These are phyloP conservation scores for Aureobasidium leucospermi DNA, from an alignment of 2,329 filamentous ascomycete species.

Conservation along the genomic window DNA sequence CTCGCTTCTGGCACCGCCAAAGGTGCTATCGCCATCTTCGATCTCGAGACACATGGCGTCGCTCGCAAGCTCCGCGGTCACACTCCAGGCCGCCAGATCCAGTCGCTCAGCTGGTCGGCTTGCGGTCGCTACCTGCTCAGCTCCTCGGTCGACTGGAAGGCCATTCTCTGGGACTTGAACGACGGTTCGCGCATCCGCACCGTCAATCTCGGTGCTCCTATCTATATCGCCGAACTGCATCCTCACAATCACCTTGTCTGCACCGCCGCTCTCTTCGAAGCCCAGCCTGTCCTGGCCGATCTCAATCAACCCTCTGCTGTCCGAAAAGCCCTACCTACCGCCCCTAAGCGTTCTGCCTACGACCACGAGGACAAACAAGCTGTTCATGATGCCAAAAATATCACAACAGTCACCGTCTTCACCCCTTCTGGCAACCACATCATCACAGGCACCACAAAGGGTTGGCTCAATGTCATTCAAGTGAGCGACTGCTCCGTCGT, in stretches of 20 bases:
- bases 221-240: conserved; percentile 93
- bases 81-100: conserved; percentile 69
- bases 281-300: conserved; percentile 83
- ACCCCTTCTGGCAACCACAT: conserved; percentile 80
- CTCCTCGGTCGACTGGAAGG: conserved; percentile 93
- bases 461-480: conserved; percentile 92
- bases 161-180: conserved; percentile 87
- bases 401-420: conserved; percentile 88
- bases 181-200: conserved; percentile 66
- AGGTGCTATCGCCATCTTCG: conserved; percentile 91
- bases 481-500: conserved; percentile 72
- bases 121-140: conserved; percentile 87
- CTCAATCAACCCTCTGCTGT: conserved; percentile 41
- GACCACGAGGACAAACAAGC: conserved; percentile 80
- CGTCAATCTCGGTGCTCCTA: conserved; percentile 83
- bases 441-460: conserved; percentile 87
- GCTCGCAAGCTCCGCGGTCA: conserved; percentile 91
- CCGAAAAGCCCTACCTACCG: conserved; percentile 72
- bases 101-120: conserved; percentile 89
- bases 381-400: conserved; percentile 88
- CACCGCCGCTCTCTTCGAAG: conserved; percentile 88
- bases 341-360: conserved; percentile 64
- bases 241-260: conserved; percentile 81
- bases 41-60: conserved; percentile 94
- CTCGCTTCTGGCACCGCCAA: conserved; percentile 86